These are phyloP conservation scores for Rubia peregrina DNA, from an alignment of 305 asterid species.

Conservation along the genomic window DNA sequence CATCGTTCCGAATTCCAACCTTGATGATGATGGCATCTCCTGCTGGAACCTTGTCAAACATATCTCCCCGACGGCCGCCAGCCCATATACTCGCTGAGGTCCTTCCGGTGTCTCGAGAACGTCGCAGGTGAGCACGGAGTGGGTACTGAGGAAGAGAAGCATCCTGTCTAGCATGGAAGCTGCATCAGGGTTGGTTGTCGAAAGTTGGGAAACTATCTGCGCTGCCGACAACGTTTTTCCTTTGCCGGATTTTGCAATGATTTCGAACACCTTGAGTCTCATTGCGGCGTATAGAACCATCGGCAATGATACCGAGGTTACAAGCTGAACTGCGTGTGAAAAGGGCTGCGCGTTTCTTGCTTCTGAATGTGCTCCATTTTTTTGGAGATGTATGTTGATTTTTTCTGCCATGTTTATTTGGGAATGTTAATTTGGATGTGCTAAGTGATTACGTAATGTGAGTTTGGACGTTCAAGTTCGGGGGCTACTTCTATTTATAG, in stretches of 20 bases:
- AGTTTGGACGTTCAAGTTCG: too few species aligned
- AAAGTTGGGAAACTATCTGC: constrained; percentile 1
- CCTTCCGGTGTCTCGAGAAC: not conserved
- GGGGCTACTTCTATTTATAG: too few species aligned
- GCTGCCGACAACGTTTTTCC: constrained; percentile 7
- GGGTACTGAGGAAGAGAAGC: constrained; percentile 12
- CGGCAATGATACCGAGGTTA: not conserved
- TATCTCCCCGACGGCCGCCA: not conserved
- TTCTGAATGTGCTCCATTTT: not conserved
- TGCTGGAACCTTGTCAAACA: too few species aligned
- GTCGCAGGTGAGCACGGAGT: constrained; percentile 12
- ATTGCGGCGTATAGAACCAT: constrained; percentile 13
- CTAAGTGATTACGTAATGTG: too few species aligned
- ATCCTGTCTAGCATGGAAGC: constrained; percentile 16
- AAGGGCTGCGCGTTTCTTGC: not conserved
- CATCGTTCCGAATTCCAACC: too few species aligned
- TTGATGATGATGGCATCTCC: too few species aligned
- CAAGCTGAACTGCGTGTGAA: constrained; percentile 6
- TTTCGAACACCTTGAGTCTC: constrained; percentile 8
- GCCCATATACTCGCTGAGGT: constrained; percentile 1
- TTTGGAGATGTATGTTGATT: too few species aligned
- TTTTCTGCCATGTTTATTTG: too few species aligned
- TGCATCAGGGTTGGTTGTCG: constrained; percentile 5
- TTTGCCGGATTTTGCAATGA: constrained; percentile 8
- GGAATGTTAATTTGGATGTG: too few species aligned